Conservation (phyloP, 1,139 yeast genomes). For the Hemisphaericaspora xylofermentans region DNA sequence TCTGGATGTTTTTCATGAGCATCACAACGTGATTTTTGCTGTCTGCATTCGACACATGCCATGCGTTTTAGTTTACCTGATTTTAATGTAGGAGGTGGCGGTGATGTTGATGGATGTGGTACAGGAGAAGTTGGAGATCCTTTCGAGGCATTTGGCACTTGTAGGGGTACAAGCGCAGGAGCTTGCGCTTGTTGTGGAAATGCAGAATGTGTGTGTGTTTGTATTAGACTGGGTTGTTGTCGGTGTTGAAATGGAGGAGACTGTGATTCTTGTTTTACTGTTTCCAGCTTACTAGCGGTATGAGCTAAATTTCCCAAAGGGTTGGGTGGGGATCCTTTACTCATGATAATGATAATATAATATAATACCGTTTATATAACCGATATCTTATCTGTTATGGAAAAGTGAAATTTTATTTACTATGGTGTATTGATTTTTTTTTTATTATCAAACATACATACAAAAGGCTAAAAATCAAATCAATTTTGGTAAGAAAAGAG, state of each 20-base stretch:
- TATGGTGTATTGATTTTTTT: background rate
- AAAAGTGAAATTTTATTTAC: background rate
- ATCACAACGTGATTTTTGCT: slow-evolving; percentile 88
- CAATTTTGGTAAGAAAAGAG: too few relatives aligned
- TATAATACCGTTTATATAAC: background rate
- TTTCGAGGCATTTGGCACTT: background rate
- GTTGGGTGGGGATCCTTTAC: slow-evolving; percentile 1
- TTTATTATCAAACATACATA: too few relatives aligned
- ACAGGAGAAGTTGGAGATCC: background rate
- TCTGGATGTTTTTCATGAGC: slow-evolving; percentile 74
- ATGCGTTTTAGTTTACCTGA: slow-evolving; percentile 50
- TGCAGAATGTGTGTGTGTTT: slow-evolving; percentile 3
- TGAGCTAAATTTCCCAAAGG: slow-evolving; percentile 44
- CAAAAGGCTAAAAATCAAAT: background rate
- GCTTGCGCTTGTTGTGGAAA: background rate
- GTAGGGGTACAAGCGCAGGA: background rate
- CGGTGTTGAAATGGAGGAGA: slow-evolving; percentile 11
- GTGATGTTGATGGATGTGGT: slow-evolving; percentile 3
- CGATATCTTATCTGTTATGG: background rate
- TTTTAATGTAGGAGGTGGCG: slow-evolving; percentile 15
- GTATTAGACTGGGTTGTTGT: slow-evolving; percentile 6
- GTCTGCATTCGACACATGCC: slow-evolving; percentile 96
- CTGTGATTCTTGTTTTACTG: slow-evolving; percentile 40
- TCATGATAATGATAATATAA: background rate
- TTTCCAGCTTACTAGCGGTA: slow-evolving; percentile 33